Evolutionary conservation across 2,329 filamentous ascomycete species (phyloP).

Genomic region (Emmonsia crescens): DNA sequence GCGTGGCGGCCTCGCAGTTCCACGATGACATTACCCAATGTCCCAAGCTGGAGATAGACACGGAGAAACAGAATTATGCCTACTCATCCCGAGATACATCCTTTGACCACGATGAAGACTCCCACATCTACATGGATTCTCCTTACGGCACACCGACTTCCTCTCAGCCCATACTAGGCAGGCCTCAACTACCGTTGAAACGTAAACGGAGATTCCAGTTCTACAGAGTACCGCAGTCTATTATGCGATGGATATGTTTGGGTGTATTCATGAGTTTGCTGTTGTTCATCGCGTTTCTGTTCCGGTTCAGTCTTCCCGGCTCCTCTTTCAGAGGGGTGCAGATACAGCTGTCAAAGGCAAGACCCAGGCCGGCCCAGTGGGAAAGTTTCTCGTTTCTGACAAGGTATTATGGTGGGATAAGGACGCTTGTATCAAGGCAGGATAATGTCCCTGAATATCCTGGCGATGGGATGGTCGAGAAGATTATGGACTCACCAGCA

Average conservation of each 20-base stretch:
- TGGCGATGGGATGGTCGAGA: constrained; percentile 40
- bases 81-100: constrained; percentile 15
- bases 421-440: constrained; percentile 53
- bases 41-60: constrained; percentile 9
- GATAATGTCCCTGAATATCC: constrained; percentile 77
- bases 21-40: constrained; percentile 1
- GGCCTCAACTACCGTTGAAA: constrained; percentile 20
- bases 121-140: constrained; percentile 37
- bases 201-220: constrained; percentile 27
- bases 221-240: constrained; percentile 59
- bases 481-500: constrained; percentile 34
- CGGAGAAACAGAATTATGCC: constrained; percentile 16
- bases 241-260: constrained; percentile 69
- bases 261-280: constrained; percentile 58
- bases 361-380: constrained; percentile 55
- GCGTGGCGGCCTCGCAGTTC: not conserved
- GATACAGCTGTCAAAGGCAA: not conserved
- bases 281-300: constrained; percentile 65
- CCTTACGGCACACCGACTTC: constrained; percentile 42
- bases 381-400: constrained; percentile 76
- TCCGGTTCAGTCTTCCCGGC: constrained; percentile 57
- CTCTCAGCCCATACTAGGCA: constrained; percentile 30
- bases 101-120: constrained; percentile 23
- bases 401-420: constrained; percentile 81
- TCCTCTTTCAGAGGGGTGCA: constrained; percentile 32